Conservation (phyloP, 768 basidiomycete genomes). For the Termitomyces sp. region DNA sequence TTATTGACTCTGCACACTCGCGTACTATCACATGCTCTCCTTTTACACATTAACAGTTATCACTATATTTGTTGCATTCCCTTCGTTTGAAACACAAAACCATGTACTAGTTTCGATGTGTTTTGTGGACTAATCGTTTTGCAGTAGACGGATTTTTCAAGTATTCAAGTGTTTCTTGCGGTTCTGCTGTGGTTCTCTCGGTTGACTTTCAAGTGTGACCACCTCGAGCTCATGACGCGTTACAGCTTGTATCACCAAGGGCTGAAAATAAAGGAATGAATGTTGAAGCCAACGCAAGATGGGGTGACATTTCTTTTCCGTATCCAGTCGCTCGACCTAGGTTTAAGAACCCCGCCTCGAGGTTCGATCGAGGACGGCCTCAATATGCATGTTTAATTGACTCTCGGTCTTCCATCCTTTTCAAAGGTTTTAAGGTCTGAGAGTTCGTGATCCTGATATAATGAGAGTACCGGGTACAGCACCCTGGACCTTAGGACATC, state of each 20-base stretch:
- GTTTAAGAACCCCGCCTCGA: no score
- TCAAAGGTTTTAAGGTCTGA: no score
- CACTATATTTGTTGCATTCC: conserved; percentile 12
- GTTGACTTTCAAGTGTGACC: not conserved
- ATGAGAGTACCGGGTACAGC: no score
- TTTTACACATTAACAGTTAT: conserved; percentile 10
- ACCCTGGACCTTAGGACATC: no score
- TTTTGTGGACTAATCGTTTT: conserved; percentile 12
- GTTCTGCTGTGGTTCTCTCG: not conserved
- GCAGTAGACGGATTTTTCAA: not conserved
- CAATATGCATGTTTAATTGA: not conserved
- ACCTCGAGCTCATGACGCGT: not conserved
- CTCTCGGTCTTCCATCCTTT: not conserved
- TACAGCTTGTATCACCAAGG: not conserved
- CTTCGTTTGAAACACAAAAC: conserved; percentile 5
- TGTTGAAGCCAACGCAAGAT: not conserved
- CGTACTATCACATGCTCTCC: conserved; percentile 11
- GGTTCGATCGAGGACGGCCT: not conserved
- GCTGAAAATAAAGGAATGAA: not conserved
- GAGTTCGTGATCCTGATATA: no score
- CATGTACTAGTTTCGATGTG: conserved; percentile 12
- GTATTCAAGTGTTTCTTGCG: not conserved
- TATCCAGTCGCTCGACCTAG: not conserved
- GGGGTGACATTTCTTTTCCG: not conserved
- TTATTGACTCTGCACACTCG: conserved; percentile 1